Conservation (phyloP, 1,284 basidiomycete species). For the Caloboletus firmus region DNA sequence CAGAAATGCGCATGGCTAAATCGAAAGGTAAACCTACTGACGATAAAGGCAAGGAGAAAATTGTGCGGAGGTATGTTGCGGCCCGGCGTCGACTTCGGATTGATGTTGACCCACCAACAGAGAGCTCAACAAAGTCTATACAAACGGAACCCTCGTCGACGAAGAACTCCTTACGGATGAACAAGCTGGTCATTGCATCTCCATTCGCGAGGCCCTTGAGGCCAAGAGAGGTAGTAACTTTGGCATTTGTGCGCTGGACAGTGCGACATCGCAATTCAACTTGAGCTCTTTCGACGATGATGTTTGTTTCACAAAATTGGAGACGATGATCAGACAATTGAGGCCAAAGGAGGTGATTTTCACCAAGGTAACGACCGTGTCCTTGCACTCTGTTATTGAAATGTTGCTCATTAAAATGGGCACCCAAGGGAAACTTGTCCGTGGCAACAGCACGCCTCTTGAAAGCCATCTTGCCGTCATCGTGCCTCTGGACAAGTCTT, state of each 20-base stretch:
- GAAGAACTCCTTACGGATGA: constrained; percentile 88
- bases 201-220: constrained; percentile 71
- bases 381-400: not conserved
- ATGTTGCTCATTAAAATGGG: constrained; percentile 2
- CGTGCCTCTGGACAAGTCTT: constrained; percentile 86
- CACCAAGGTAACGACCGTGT: constrained; percentile 66
- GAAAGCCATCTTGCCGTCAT: constrained; percentile 74
- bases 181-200: constrained; percentile 92
- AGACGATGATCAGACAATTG: constrained; percentile 92
- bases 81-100: not conserved
- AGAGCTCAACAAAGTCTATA: constrained; percentile 94
- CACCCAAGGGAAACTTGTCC: constrained; percentile 73
- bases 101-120: constrained; percentile 40
- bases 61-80: constrained; percentile 64
- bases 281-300: constrained; percentile 91
- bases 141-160: constrained; percentile 95
- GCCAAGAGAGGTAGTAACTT: constrained; percentile 60
- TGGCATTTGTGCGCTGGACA: constrained; percentile 94
- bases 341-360: constrained; percentile 92
- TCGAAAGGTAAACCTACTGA: constrained; percentile 60
- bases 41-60: constrained; percentile 66
- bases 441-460: constrained; percentile 79
- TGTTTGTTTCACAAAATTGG: constrained; percentile 86
- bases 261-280: constrained; percentile 95
- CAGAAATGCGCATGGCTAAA: constrained; percentile 77